Conservation (phyloP, 495 filamentous ascomycete genomes). For the Clavariopsis aquatica region DNA sequence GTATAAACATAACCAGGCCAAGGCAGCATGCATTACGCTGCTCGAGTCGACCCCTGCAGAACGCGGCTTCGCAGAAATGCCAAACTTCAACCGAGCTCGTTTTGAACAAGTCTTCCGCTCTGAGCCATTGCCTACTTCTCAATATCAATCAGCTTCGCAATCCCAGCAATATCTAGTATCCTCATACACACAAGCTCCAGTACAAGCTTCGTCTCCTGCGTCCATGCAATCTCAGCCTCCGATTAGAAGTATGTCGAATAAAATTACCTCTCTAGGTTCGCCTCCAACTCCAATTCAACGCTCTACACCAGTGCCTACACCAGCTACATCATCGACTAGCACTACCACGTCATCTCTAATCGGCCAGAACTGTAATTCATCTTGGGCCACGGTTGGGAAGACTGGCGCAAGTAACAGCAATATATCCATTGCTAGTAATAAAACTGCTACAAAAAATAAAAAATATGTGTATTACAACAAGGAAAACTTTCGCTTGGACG, state of each 20-base stretch:
- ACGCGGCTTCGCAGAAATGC: constrained; percentile 39
- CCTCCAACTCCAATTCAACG: constrained; percentile 1
- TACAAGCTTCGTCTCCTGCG: constrained; percentile 7
- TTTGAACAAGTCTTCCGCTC: constrained; percentile 34
- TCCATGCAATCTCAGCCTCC: not conserved
- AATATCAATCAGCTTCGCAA: not conserved
- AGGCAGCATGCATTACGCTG: constrained; percentile 40
- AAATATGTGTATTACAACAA: constrained; percentile 41
- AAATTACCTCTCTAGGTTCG: not conserved
- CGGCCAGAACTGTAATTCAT: not conserved
- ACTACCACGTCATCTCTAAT: constrained; percentile 17
- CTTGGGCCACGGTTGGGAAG: constrained; percentile 44
- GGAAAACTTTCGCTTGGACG: constrained; percentile 42
- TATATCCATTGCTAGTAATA: constrained; percentile 41
- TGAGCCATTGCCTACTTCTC: constrained; percentile 11
- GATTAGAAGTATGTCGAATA: not conserved
- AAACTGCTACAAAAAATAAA: constrained; percentile 24
- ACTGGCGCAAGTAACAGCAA: constrained; percentile 32
- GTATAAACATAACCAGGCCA: constrained; percentile 40
- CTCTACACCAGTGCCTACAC: not conserved
- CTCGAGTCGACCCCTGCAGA: constrained; percentile 40
- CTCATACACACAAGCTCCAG: constrained; percentile 5
- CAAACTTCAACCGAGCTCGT: constrained; percentile 35
- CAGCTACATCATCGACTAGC: constrained; percentile 2
- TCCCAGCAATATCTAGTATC: not conserved